These are phyloP conservation scores for Globisporangium acanthophoron DNA, from an alignment of 352 stramenopile genomes.

Conservation along the genomic window DNA sequence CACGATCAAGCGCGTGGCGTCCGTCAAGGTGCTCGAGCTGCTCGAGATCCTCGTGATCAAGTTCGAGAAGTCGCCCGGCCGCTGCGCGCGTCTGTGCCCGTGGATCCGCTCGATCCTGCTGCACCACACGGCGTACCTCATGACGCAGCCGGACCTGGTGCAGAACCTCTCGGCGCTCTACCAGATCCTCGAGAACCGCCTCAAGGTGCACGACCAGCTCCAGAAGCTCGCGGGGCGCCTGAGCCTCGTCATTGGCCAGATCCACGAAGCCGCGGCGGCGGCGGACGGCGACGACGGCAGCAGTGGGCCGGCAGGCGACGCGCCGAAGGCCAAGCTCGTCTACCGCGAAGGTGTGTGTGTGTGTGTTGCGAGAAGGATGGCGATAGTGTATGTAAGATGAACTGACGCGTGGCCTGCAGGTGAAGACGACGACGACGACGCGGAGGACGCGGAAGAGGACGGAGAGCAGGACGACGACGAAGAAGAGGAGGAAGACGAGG, in stretches of 20 bases:
- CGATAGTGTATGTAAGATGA: neutral
- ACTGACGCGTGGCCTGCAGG: conserved; percentile 9
- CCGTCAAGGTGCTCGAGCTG: conserved; percentile 69
- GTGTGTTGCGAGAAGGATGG: neutral
- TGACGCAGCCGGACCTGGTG: conserved; percentile 80
- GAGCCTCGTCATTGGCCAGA: conserved; percentile 78
- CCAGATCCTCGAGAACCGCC: conserved; percentile 75
- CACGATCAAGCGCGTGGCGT: conserved; percentile 71
- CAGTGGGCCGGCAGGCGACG: conserved; percentile 22
- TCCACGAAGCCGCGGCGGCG: conserved; percentile 45
- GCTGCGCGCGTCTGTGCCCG: conserved; percentile 69
- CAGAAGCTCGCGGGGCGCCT: conserved; percentile 81
- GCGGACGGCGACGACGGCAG: conserved; percentile 19
- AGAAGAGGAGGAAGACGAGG: conserved; percentile 38
- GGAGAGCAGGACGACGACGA: conserved; percentile 23
- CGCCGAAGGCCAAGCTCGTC: conserved; percentile 48
- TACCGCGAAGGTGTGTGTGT: conserved; percentile 47
- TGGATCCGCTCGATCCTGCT: conserved; percentile 81
- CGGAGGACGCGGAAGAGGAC: conserved; percentile 18
- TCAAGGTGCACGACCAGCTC: conserved; percentile 78
- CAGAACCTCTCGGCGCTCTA: conserved; percentile 77
- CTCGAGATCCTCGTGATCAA: conserved; percentile 79
- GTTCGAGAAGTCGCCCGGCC: conserved; percentile 75
- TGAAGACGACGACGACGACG: conserved; percentile 24
- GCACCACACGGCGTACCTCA: conserved; percentile 82